Evolutionary conservation across 2,329 filamentous ascomycete genomes (phyloP).

Genomic region (Purpureocillium takamizusanense): DNA sequence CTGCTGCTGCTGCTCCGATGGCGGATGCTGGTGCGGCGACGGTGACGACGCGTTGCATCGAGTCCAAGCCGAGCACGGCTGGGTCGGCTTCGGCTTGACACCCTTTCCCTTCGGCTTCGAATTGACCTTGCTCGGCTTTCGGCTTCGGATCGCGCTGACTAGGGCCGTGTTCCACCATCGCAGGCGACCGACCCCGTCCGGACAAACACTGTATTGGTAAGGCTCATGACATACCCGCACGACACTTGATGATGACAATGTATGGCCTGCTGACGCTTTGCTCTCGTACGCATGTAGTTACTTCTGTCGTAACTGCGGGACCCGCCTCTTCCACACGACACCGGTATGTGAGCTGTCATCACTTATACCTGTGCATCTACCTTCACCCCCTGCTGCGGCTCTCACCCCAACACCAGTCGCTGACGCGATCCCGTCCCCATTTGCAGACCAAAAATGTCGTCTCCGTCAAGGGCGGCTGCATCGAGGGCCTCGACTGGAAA

Average conservation of each 20-base stretch:
- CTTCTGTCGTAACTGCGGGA: slow-evolving; percentile 59
- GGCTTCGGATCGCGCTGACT: too few species aligned
- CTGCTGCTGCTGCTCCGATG: too few species aligned
- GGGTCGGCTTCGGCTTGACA: background rate
- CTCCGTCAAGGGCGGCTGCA: slow-evolving; percentile 58
- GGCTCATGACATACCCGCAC: slow-evolving; percentile 5
- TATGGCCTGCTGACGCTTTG: too few species aligned
- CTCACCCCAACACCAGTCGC: background rate
- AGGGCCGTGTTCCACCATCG: too few species aligned
- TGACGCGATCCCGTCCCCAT: background rate
- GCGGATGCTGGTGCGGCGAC: too few species aligned
- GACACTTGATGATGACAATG: too few species aligned
- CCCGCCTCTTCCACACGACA: slow-evolving; percentile 53
- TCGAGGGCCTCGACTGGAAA: slow-evolving; percentile 53
- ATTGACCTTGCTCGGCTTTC: too few species aligned
- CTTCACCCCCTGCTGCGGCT: too few species aligned
- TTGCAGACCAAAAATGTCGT: slow-evolving; percentile 34
- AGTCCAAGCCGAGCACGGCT: background rate
- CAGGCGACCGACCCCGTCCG: slow-evolving; percentile 48
- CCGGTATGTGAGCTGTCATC: slow-evolving; percentile 31
- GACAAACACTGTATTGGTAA: slow-evolving; percentile 49
- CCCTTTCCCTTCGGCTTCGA: background rate
- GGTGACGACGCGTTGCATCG: too few species aligned
- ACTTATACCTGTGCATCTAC: too few species aligned
- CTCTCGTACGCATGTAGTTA: slow-evolving; percentile 43